phyloP scores from a whole-genome alignment of 768 basidiomycete genomes.

The Russula emetica region DNA sequence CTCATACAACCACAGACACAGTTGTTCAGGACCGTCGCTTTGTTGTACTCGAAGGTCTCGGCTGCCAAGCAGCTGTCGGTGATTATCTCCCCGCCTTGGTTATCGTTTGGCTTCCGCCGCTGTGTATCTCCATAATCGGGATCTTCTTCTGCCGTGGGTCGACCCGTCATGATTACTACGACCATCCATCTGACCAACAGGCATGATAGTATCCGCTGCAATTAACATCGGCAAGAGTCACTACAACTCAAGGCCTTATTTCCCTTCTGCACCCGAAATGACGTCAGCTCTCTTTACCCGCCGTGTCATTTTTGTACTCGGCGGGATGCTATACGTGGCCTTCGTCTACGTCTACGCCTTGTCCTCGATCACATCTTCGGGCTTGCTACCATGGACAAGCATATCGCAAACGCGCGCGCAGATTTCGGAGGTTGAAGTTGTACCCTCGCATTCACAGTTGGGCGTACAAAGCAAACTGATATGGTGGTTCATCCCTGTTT shows the following conservation, averaged over 20 bases:
- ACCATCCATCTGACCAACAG: neutral
- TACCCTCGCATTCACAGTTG: constrained; percentile 3
- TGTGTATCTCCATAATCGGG: constrained; percentile 21
- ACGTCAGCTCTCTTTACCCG: constrained; percentile 20
- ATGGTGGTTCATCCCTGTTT: constrained; percentile 28
- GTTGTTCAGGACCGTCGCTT: constrained; percentile 28
- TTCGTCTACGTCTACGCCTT: constrained; percentile 16
- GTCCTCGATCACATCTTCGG: constrained; percentile 19
- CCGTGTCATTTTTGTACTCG: constrained; percentile 11
- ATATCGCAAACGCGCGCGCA: constrained; percentile 21
- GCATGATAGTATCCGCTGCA: constrained; percentile 18
- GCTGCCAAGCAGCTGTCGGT: constrained; percentile 27
- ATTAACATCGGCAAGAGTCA: constrained; percentile 22
- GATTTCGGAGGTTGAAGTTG: constrained; percentile 15
- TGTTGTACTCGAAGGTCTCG: constrained; percentile 23
- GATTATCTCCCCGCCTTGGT: constrained; percentile 24
- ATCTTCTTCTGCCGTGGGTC: constrained; percentile 25
- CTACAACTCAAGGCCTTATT: constrained; percentile 14
- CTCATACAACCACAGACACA: constrained; percentile 20
- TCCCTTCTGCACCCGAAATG: constrained; percentile 23
- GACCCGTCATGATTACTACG: neutral
- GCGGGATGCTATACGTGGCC: constrained; percentile 23
- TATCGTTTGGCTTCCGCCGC: constrained; percentile 27
- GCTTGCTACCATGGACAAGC: constrained; percentile 19
- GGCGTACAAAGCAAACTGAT: constrained; percentile 18